Evolutionary conservation across 129 eudicot genomes (phyloP).

Genomic region (Lactuca saligna): DNA sequence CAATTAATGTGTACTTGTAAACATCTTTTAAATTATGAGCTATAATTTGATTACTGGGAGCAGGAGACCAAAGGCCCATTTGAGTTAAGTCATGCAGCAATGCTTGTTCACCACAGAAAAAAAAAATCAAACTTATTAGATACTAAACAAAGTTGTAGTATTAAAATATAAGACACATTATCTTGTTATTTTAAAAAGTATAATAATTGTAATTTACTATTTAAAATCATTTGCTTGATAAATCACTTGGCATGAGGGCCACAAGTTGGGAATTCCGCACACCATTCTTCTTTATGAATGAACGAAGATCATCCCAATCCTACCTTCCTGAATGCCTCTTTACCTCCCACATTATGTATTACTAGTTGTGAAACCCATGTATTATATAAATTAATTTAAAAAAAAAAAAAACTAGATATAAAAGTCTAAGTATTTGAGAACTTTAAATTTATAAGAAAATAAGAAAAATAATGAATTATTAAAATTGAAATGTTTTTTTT

Average conservation of each 20-base stretch:
- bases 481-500: too few relatives aligned
- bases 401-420: too few relatives aligned
- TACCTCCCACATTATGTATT: conserved; percentile 62
- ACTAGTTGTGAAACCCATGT: too few relatives aligned
- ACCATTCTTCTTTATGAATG: conserved; percentile 64
- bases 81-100: conserved; percentile 85
- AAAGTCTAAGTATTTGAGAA: too few relatives aligned
- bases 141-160: too few relatives aligned
- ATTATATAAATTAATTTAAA: too few relatives aligned
- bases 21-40: conserved; percentile 60
- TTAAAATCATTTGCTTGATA: conserved; percentile 59
- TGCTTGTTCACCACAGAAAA: conserved; percentile 97
- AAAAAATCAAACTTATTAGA: not conserved
- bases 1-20: conserved; percentile 58
- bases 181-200: too few relatives aligned
- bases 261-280: conserved; percentile 86
- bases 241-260: conserved; percentile 99
- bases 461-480: too few relatives aligned
- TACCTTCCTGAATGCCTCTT: conserved; percentile 65
- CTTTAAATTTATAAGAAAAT: too few relatives aligned
- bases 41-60: conserved; percentile 75
- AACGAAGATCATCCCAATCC: conserved; percentile 83
- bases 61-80: conserved; percentile 91
- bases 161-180: too few relatives aligned
- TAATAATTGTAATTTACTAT: too few relatives aligned